Conservation (phyloP, 345 rosid species). For the Salix purpurea region DNA sequence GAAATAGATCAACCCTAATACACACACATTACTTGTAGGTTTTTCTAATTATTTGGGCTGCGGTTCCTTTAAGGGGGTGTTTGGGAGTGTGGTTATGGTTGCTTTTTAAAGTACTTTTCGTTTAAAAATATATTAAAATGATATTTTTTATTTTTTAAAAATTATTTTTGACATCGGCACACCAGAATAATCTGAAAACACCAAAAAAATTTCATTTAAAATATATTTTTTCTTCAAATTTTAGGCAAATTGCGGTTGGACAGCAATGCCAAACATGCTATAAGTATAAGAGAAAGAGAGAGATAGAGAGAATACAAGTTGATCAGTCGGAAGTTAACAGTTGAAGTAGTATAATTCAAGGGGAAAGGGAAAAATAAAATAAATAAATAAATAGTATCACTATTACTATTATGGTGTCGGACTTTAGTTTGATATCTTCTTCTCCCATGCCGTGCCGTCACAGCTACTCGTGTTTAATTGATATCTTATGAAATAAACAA, state of each 20-base stretch:
- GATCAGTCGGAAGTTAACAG: neutral
- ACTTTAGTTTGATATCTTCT: slow-evolving; percentile 7
- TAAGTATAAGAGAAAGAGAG: neutral
- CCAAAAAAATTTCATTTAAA: no score
- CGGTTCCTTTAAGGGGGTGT: neutral
- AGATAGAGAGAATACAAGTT: neutral
- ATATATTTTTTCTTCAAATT: no score
- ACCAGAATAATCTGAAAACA: no score
- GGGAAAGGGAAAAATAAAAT: neutral
- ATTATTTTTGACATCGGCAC: no score
- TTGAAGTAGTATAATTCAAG: neutral
- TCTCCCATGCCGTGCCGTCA: slow-evolving; percentile 32
- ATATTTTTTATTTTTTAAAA: no score
- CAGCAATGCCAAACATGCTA: no score
- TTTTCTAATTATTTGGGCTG: neutral
- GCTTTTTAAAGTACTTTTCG: no score
- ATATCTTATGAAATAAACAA: neutral
- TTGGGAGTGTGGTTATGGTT: no score
- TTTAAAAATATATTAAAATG: no score
- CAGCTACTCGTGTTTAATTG: slow-evolving; percentile 34
- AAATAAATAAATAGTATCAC: neutral
- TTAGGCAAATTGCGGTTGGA: no score
- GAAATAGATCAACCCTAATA: neutral
- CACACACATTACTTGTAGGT: neutral
- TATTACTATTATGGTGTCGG: slow-evolving; percentile 6